Evolutionary conservation across 2,329 filamentous ascomycete genomes (phyloP).

Genomic region (Pezicula radicicola): DNA sequence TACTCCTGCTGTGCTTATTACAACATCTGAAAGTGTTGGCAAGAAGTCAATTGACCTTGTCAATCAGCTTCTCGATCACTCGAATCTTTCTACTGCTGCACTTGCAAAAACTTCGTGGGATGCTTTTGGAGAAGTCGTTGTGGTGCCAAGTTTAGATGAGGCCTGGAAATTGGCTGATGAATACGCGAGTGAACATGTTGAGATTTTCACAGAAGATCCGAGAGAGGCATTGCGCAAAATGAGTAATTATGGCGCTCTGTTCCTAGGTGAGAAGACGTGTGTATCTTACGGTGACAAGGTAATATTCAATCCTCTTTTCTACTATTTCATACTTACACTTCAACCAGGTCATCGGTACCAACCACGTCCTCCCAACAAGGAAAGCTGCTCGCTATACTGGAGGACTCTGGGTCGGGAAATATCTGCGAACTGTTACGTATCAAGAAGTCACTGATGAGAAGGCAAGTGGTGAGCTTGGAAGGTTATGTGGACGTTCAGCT

Average conservation of each 20-base stretch:
- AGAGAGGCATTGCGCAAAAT: constrained; percentile 47
- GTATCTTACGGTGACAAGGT: constrained; percentile 53
- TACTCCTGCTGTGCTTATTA: constrained; percentile 47
- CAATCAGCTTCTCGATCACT: constrained; percentile 32
- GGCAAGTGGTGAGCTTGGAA: constrained; percentile 44
- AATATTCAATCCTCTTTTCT: constrained; percentile 1
- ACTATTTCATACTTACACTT: not conserved
- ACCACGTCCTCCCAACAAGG: constrained; percentile 49
- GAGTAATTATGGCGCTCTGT: constrained; percentile 47
- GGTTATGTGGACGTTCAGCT: constrained; percentile 45
- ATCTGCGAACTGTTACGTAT: constrained; percentile 48
- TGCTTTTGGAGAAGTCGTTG: constrained; percentile 41
- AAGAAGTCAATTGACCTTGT: constrained; percentile 34
- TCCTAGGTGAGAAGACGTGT: constrained; percentile 49
- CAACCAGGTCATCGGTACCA: constrained; percentile 47
- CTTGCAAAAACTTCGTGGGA: constrained; percentile 42
- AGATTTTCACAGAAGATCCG: constrained; percentile 44
- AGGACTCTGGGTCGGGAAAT: constrained; percentile 54
- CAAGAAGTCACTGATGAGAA: constrained; percentile 42
- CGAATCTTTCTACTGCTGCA: constrained; percentile 36
- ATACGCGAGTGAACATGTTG: constrained; percentile 49
- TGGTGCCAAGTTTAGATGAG: constrained; percentile 40
- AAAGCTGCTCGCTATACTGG: constrained; percentile 47
- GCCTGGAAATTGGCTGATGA: constrained; percentile 41
- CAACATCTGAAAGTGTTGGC: constrained; percentile 38